phyloP scores from a whole-genome alignment of 768 basidiomycete species.

The Daedaleopsis nitida region DNA sequence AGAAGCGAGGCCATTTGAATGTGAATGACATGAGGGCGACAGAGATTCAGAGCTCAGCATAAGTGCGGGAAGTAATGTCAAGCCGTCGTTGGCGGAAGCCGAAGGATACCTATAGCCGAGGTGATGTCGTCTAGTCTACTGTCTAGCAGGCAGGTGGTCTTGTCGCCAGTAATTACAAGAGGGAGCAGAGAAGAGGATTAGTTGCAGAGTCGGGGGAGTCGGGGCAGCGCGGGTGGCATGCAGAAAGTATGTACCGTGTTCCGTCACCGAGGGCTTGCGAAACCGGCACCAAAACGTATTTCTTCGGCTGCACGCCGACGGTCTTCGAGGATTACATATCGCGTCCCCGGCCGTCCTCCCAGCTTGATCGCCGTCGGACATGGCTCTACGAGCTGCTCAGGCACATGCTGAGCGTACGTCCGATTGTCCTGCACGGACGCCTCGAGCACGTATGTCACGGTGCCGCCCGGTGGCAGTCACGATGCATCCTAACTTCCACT shows the following conservation, averaged over 20 bases:
- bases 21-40: slow-evolving; percentile 72
- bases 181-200: not conserved
- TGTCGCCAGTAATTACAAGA: slow-evolving; percentile 1
- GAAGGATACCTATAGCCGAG: too few species aligned
- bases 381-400: too few species aligned
- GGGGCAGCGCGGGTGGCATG: slow-evolving; percentile 14
- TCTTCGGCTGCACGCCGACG: slow-evolving; percentile 1
- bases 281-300: slow-evolving; percentile 16
- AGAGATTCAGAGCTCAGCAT: slow-evolving; percentile 9
- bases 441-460: too few species aligned
- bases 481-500: too few species aligned
- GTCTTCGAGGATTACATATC: too few species aligned
- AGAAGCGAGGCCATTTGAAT: slow-evolving; percentile 97
- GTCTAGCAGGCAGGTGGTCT: not conserved
- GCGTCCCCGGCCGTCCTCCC: too few species aligned
- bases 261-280: slow-evolving; percentile 17
- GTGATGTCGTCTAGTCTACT: not conserved
- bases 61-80: not conserved
- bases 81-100: not conserved
- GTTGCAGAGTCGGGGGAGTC: not conserved
- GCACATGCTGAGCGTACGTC: too few species aligned
- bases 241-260: not conserved
- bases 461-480: too few species aligned
- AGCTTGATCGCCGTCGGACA: too few species aligned
- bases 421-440: too few species aligned